A percentile compares a stretch with the other conserved stretches of the same genome.
Conservation (phyloP, 2,329 filamentous ascomycete genomes). For the Knufia fluminis region DNA sequence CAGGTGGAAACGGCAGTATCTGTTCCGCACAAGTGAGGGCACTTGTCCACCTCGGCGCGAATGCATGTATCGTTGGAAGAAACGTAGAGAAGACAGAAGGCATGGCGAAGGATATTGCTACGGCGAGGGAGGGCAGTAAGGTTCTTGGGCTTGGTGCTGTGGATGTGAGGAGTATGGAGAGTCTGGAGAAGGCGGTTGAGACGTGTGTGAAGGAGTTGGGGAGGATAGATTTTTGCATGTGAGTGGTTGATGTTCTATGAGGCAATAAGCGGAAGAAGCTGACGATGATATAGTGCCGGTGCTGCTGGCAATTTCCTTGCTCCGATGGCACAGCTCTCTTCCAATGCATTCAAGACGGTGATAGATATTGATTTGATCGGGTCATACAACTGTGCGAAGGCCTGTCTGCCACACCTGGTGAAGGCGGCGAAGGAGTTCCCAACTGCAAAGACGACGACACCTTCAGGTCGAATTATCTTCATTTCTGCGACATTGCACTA, state of each 20-base stretch:
- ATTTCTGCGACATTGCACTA: slow-evolving; percentile 88
- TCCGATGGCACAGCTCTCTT: slow-evolving; percentile 67
- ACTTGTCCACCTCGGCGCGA: slow-evolving; percentile 79
- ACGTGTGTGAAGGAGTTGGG: slow-evolving; percentile 75
- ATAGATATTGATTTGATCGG: slow-evolving; percentile 94
- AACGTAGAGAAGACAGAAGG: slow-evolving; percentile 79
- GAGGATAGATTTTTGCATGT: slow-evolving; percentile 87
- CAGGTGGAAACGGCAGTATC: slow-evolving; percentile 85
- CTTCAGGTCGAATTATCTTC: slow-evolving; percentile 77
- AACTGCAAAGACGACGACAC: slow-evolving; percentile 45
- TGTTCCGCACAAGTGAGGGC: slow-evolving; percentile 91
- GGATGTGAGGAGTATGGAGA: slow-evolving; percentile 64
- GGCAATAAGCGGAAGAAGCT: background rate
- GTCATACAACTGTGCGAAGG: slow-evolving; percentile 90
- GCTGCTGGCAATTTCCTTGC: slow-evolving; percentile 94
- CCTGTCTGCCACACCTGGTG: slow-evolving; percentile 71
- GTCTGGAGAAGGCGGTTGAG: slow-evolving; percentile 64
- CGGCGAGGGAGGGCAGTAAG: slow-evolving; percentile 65
- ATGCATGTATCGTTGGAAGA: slow-evolving; percentile 88
- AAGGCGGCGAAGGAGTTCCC: slow-evolving; percentile 61
- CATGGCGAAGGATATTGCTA: slow-evolving; percentile 72
- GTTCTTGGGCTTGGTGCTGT: slow-evolving; percentile 74
- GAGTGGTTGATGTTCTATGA: slow-evolving; percentile 26
- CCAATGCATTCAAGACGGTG: slow-evolving; percentile 89
- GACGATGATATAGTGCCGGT: slow-evolving; percentile 57